phyloP scores from a whole-genome alignment of 2,329 filamentous ascomycete species.

The Moelleriella libera region DNA sequence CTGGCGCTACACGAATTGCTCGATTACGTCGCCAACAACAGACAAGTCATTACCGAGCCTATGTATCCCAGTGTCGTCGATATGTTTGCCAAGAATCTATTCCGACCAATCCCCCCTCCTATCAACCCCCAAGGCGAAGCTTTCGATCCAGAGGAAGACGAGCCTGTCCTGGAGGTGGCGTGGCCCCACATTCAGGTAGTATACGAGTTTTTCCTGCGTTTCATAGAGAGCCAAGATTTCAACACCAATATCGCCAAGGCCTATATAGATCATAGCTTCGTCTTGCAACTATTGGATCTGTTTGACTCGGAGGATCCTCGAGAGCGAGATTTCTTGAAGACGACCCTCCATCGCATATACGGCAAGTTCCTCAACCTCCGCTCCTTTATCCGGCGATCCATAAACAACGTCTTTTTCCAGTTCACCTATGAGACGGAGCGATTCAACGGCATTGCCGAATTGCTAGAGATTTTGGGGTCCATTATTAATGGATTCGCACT shows the following conservation, averaged over 20 bases:
- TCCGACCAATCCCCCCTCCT: conserved; percentile 89
- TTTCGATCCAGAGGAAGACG: conserved; percentile 96
- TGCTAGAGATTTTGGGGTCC: conserved; percentile 90
- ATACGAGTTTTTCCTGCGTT: conserved; percentile 97
- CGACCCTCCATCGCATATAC: conserved; percentile 93
- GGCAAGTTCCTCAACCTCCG: conserved; percentile 97
- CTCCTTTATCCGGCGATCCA: conserved; percentile 92
- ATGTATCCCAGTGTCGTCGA: conserved; percentile 98
- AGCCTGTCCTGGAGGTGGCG: conserved; percentile 92
- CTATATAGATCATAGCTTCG: conserved; percentile 96
- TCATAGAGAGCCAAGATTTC: conserved; percentile 99
- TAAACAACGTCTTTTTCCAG: conserved; percentile 99
- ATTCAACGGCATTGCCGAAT: conserved; percentile 94
- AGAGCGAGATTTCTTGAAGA: conserved; percentile 95
- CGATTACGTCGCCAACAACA: conserved; percentile 96
- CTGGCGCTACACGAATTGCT: conserved; percentile 89
- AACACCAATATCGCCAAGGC: conserved; percentile 99
- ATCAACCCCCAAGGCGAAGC: conserved; percentile 97
- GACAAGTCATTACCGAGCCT: conserved; percentile 94
- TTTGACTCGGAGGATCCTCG: conserved; percentile 97
- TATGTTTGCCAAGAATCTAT: conserved; percentile 98
- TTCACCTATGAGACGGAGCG: conserved; percentile 98
- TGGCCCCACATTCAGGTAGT: conserved; percentile 99
- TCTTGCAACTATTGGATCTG: conserved; percentile 88
- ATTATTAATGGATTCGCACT: conserved; percentile 98